Conservation (phyloP, 805 yeast species). For the Jamesozyma rosinii region DNA sequence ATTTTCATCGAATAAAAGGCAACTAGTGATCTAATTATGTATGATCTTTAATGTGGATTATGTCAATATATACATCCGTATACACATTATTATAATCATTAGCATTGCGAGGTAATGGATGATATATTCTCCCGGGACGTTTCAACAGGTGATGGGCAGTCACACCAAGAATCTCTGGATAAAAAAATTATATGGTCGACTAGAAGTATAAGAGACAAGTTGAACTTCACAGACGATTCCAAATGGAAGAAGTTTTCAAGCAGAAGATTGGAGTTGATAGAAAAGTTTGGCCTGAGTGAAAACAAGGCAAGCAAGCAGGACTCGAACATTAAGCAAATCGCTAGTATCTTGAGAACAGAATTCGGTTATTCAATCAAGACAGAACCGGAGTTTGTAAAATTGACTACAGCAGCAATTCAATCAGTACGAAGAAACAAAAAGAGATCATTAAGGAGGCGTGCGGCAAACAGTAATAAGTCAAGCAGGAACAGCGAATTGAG, state of each 20-base stretch:
- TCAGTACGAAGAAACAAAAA: conserved; percentile 85
- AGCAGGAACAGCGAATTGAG: no score
- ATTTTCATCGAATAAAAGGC: no score
- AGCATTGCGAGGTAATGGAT: no score
- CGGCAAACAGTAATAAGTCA: no score
- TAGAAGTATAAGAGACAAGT: conserved; percentile 40
- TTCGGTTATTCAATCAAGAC: conserved; percentile 56
- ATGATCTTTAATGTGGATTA: no score
- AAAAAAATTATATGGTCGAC: no score
- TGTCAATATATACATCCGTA: no score
- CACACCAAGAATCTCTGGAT: no score
- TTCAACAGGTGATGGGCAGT: no score
- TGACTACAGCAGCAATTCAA: conserved; percentile 91
- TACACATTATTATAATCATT: no score
- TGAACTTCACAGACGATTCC: conserved; percentile 71
- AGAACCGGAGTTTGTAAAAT: conserved; percentile 70
- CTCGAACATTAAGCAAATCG: conserved; percentile 66
- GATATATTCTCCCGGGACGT: no score
- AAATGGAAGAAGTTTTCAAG: conserved; percentile 89
- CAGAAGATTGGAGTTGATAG: conserved; percentile 80
- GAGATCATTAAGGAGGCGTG: conserved; percentile 42
- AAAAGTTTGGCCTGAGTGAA: conserved; percentile 48
- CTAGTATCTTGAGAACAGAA: conserved; percentile 66
- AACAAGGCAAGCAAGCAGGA: conserved; percentile 92
- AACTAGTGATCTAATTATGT: no score